Conservation (phyloP, 75 land plant species). For the Picea sitchensis region DNA sequence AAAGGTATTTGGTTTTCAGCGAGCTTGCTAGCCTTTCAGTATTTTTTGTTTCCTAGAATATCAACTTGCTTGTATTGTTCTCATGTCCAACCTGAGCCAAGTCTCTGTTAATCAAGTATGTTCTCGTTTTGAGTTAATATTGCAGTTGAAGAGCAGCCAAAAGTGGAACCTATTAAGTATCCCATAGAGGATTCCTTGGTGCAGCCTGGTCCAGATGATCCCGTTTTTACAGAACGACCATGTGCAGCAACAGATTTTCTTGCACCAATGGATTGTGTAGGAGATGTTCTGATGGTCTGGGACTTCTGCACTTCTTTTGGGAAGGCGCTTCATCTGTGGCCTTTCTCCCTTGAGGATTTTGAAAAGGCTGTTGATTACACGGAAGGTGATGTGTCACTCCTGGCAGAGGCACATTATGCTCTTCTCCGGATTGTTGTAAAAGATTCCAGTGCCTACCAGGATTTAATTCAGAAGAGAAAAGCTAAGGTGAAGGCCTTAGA, state of each 20-base stretch:
- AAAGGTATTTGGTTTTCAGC: constrained; percentile 11
- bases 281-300: constrained; percentile 89
- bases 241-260: constrained; percentile 61
- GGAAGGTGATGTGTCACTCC: constrained; percentile 46
- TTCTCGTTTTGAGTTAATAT: background rate
- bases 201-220: constrained; percentile 56
- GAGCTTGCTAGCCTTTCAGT: background rate
- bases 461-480: constrained; percentile 30
- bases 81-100: background rate
- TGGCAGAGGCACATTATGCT: constrained; percentile 63
- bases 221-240: constrained; percentile 60
- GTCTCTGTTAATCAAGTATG: background rate
- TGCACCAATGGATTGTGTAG: constrained; percentile 80
- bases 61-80: background rate
- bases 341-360: constrained; percentile 79
- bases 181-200: constrained; percentile 88
- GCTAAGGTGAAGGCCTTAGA: constrained; percentile 26
- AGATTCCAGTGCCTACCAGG: constrained; percentile 41
- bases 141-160: constrained; percentile 22
- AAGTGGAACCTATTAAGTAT: constrained; percentile 55
- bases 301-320: constrained; percentile 80
- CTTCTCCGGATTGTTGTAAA: constrained; percentile 59
- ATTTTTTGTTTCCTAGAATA: background rate
- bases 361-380: constrained; percentile 68
- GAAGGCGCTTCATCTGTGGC: constrained; percentile 57